A percentile compares a stretch with the other conserved stretches of the same genome.
Evolutionary conservation across 139 green algal species (phyloP).

Genomic region (Zygnema cylindricum): DNA sequence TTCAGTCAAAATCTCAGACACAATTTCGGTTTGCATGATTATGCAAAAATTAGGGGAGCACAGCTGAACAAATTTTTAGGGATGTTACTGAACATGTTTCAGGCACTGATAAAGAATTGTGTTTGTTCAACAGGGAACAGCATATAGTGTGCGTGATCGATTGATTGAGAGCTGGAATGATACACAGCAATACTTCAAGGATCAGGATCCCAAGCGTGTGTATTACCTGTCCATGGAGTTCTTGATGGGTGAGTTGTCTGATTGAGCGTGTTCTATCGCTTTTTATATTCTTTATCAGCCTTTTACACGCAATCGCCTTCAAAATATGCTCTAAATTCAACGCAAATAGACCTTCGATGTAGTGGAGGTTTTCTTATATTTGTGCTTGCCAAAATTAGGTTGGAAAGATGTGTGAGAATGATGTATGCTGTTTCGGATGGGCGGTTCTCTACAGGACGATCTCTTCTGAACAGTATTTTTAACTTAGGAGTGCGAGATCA

Average conservation of each 20-base stretch:
- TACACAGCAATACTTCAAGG: constrained; percentile 92
- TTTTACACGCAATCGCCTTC: no score
- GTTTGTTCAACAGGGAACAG: constrained; percentile 69
- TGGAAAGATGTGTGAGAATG: no score
- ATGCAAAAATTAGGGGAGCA: no score
- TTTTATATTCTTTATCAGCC: no score
- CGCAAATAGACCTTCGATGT: not conserved
- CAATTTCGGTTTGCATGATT: no score
- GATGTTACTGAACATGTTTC: no score
- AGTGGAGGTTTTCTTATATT: not conserved
- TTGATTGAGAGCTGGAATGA: constrained; percentile 99
- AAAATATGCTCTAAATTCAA: no score
- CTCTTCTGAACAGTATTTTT: constrained; percentile 91
- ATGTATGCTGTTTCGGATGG: no score
- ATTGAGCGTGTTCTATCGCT: no score
- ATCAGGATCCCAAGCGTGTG: constrained; percentile 89
- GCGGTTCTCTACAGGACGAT: constrained; percentile 69
- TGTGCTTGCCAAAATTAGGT: not conserved
- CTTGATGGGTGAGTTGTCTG: constrained; percentile 88
- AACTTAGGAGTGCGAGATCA: constrained; percentile 87
- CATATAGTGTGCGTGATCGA: constrained; percentile 87
- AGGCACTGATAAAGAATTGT: no score
- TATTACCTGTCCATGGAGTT: constrained; percentile 99
- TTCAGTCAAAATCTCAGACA: no score
- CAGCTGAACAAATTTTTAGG: no score